Conservation (phyloP, 1,139 yeast species). For the Pichia cactophila region DNA sequence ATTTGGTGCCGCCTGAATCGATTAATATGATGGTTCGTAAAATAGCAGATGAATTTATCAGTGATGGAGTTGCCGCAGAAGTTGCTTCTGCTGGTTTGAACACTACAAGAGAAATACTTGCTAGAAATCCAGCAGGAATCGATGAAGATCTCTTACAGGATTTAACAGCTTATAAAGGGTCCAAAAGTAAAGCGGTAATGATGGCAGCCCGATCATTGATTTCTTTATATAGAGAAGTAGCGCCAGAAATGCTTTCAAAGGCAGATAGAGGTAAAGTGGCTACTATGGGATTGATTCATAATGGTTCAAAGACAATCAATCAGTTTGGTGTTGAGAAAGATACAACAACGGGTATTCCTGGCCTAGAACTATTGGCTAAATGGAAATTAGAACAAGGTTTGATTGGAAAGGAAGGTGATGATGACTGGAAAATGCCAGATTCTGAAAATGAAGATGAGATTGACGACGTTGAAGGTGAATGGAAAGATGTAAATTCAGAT, state of each 20-base stretch:
- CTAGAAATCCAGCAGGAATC: constrained; percentile 92
- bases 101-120: constrained; percentile 83
- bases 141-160: constrained; percentile 83
- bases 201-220: constrained; percentile 93
- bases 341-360: constrained; percentile 68
- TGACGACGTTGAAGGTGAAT: constrained; percentile 54
- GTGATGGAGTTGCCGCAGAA: constrained; percentile 96
- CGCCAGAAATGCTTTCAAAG: constrained; percentile 87
- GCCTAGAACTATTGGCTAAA: constrained; percentile 78
- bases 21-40: constrained; percentile 74
- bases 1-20: constrained; percentile 91
- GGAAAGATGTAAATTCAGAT: constrained; percentile 55
- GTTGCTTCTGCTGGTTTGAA: constrained; percentile 97
- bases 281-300: constrained; percentile 64
- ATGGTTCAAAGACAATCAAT: constrained; percentile 37
- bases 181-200: constrained; percentile 87
- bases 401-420: constrained; percentile 34
- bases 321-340: constrained; percentile 67
- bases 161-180: constrained; percentile 81
- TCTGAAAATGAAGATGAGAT: constrained; percentile 31
- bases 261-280: constrained; percentile 93
- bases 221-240: constrained; percentile 80
- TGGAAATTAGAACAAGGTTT: constrained; percentile 75
- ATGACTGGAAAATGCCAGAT: constrained; percentile 38
- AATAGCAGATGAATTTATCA: constrained; percentile 94